phyloP scores from a whole-genome alignment of 164 flowering plant species.

The Magnolia sinica region DNA sequence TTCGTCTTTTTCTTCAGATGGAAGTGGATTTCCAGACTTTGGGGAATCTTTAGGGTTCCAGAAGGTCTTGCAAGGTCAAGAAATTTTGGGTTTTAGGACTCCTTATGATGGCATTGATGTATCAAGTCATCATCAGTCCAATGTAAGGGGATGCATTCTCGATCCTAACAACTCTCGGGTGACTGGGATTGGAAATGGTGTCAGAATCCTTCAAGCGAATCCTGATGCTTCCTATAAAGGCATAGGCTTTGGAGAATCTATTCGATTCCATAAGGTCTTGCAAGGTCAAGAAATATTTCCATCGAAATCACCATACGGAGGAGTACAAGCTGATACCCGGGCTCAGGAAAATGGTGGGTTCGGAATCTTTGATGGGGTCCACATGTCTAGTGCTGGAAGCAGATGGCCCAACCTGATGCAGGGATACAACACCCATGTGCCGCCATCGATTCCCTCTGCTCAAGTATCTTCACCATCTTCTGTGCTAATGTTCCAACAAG shows the following conservation, averaged over 20 bases:
- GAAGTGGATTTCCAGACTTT: constrained; percentile 59
- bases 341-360: constrained; percentile 29
- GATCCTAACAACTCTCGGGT: constrained; percentile 28
- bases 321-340: constrained; percentile 21
- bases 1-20: constrained; percentile 35
- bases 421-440: constrained; percentile 25
- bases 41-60: constrained; percentile 82
- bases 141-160: constrained; percentile 35
- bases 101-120: constrained; percentile 36
- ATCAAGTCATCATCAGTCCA: constrained; percentile 39
- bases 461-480: constrained; percentile 76
- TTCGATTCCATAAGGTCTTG: constrained; percentile 88
- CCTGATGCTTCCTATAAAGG: constrained; percentile 35
- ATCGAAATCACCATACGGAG: constrained; percentile 31
- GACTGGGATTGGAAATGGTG: constrained; percentile 28
- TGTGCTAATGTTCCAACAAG: constrained; percentile 65
- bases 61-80: constrained; percentile 99
- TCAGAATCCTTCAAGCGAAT: constrained; percentile 20
- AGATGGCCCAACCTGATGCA: constrained; percentile 38
- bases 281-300: constrained; percentile 95
- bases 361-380: constrained; percentile 35
- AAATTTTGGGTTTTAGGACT: constrained; percentile 55
- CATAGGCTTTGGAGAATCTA: constrained; percentile 61
- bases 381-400: constrained; percentile 26
- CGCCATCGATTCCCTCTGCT: constrained; percentile 20